Conservation (phyloP, 2,329 filamentous ascomycete species). For the Aspergillus tamarii region DNA sequence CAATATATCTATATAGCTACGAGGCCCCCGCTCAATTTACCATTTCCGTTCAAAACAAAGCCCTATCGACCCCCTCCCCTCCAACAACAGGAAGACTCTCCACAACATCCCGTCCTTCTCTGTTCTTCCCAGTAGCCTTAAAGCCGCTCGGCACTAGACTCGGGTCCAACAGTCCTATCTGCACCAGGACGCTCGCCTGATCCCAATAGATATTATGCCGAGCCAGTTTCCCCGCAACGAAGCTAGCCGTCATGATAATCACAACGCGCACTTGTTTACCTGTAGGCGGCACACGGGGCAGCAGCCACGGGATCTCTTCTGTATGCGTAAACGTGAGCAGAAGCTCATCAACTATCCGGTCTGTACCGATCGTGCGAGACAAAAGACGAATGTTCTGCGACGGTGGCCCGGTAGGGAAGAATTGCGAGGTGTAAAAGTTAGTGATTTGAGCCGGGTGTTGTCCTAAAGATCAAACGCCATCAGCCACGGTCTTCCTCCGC, state of each 20-base stretch:
- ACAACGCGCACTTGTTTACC: constrained; percentile 57
- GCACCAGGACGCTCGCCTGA: constrained; percentile 63
- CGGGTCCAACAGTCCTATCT: constrained; percentile 61
- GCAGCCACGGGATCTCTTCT: constrained; percentile 57
- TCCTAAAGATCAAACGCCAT: constrained; percentile 19
- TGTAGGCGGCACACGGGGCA: constrained; percentile 58
- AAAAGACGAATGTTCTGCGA: constrained; percentile 55
- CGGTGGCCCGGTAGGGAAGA: constrained; percentile 53
- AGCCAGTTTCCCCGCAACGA: constrained; percentile 36
- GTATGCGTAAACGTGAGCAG: constrained; percentile 59
- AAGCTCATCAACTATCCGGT: constrained; percentile 62
- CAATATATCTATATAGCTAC: no score
- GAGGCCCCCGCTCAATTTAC: neutral
- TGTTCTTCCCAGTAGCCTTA: constrained; percentile 31
- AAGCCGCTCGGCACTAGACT: constrained; percentile 54
- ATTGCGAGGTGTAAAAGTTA: constrained; percentile 58
- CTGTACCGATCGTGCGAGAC: constrained; percentile 58
- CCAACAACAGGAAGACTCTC: constrained; percentile 41
- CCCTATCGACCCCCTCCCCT: constrained; percentile 32
- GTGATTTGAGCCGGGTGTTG: constrained; percentile 28
- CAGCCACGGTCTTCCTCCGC: neutral
- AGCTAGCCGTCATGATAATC: constrained; percentile 54
- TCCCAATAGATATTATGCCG: constrained; percentile 66
- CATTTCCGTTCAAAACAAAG: constrained; percentile 10
- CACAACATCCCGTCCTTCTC: constrained; percentile 31